Evolutionary conservation across 345 rosid species (phyloP), one percentile per base, ranked within the genome.

Genomic region (Nephelium lappaceum): DNA sequence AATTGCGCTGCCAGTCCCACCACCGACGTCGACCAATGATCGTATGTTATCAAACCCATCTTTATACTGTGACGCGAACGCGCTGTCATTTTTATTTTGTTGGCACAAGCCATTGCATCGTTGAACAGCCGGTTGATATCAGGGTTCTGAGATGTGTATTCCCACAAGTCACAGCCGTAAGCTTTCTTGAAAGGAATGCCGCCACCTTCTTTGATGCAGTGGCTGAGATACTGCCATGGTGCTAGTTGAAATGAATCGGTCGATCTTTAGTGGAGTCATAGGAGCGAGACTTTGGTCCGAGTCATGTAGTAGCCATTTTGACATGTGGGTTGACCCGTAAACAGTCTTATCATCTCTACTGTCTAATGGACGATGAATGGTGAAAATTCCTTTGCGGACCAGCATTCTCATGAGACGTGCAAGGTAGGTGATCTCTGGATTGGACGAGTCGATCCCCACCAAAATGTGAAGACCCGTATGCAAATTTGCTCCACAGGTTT

Each of bases 371-470:
- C 23, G 67, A 11, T 79, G 81, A 47, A 71, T 74, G 19, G 76
- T 31, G 81, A 88, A 86, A 14, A 88, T 71, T 18, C 71, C 69
- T n/a, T 69, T 68, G 27, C 84, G 81, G 36, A 82, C 82, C 11
- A 88, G 81, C 81, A 83, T 79, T 75, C 90, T 73, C 88, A 87
- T 81, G 73, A 82, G 51, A 5, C 88, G 86, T 16, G 47, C 75
- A 10, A 78, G 76, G 63, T 45, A 25, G 19, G 77, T 7, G 11
- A 74, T 63, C 1, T 58, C 31, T 21, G 38, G 51, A 57, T 19
- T 25, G 51, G 74, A 25, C 0, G 61, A 70, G 9, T 72, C 75
- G 5, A 72, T 27, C 36, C 63, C 75, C 53, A 16, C 14, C 39
- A 8, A 18, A 53, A 18, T 11, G 55, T 12, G 5, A 12, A 49